These are phyloP conservation scores for Grosmannia huntii DNA, from an alignment of 2,329 filamentous ascomycete species.

Conservation along the genomic window DNA sequence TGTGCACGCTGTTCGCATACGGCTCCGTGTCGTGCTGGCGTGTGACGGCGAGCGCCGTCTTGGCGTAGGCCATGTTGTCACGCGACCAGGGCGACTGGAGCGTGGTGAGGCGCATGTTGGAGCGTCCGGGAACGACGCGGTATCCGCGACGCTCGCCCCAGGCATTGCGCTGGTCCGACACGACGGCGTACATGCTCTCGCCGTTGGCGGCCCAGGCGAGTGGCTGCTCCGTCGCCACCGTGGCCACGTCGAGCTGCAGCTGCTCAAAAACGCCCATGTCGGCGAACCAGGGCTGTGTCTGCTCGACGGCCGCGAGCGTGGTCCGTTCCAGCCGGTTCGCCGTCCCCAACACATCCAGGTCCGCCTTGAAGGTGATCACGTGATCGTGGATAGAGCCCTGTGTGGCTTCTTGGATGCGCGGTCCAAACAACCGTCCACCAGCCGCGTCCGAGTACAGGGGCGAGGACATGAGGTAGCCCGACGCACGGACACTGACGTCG, in stretches of 20 bases:
- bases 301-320: constrained; percentile 18
- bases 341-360: constrained; percentile 24
- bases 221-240: constrained; percentile 15
- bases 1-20: constrained; percentile 21
- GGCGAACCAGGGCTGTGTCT: constrained; percentile 23
- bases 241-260: constrained; percentile 16
- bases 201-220: constrained; percentile 23
- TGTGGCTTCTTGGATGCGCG: constrained; percentile 21
- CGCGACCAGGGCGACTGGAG: constrained; percentile 20
- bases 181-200: constrained; percentile 25
- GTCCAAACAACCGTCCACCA: constrained; percentile 17
- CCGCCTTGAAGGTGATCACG: constrained; percentile 26
- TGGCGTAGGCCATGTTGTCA: constrained; percentile 11
- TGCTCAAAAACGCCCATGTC: constrained; percentile 24
- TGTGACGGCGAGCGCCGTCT: constrained; percentile 25
- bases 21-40: constrained; percentile 33
- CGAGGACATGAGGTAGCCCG: constrained; percentile 24
- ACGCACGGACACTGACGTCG: constrained; percentile 24
- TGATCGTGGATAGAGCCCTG: constrained; percentile 26
- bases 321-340: constrained; percentile 24
- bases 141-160: constrained; percentile 30
- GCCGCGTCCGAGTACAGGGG: constrained; percentile 20
- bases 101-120: constrained; percentile 23
- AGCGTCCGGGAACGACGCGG: constrained; percentile 24
- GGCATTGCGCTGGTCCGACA: constrained; percentile 22